phyloP scores from a whole-genome alignment of 1,139 yeast genomes.

The Yamadazyma triangularis region DNA sequence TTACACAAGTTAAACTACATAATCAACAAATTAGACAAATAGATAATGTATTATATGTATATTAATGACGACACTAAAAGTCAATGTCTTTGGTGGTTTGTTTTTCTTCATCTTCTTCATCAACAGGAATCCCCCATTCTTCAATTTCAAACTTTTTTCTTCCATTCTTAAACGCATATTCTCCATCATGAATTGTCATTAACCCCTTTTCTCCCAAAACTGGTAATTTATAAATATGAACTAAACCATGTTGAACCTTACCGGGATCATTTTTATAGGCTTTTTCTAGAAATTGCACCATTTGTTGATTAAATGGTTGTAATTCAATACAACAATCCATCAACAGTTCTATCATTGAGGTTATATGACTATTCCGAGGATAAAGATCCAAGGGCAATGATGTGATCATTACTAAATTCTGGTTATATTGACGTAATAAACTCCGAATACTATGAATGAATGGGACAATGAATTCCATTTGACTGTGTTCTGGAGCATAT shows the following conservation, averaged over 20 bases:
- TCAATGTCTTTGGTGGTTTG: constrained; percentile 36
- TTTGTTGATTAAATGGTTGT: constrained; percentile 80
- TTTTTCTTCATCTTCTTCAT: constrained; percentile 53
- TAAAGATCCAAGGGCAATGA: constrained; percentile 68
- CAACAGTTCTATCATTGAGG: constrained; percentile 53
- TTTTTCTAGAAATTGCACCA: constrained; percentile 59
- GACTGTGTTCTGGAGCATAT: constrained; percentile 54
- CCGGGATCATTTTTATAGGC: constrained; percentile 68
- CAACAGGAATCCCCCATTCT: constrained; percentile 95
- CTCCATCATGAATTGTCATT: constrained; percentile 73
- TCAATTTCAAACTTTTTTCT: constrained; percentile 79
- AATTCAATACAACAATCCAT: constrained; percentile 70
- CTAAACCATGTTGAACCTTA: constrained; percentile 82
- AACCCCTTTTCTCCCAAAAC: constrained; percentile 70
- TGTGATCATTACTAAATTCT: constrained; percentile 42
- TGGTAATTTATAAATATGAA: constrained; percentile 72
- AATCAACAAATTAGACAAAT: constrained; percentile 3
- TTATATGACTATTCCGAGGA: constrained; percentile 49
- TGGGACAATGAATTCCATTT: constrained; percentile 49
- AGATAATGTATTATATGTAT: background rate
- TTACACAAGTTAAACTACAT: constrained; percentile 11
- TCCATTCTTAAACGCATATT: constrained; percentile 84
- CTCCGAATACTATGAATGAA: constrained; percentile 60
- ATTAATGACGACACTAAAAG: too few relatives aligned
- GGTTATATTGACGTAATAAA: constrained; percentile 44